Percentiles rank a stretch among this genome's conserved stretches.
These are phyloP conservation scores for Candida maesae DNA, from an alignment of 805 yeast species.

Conservation along the genomic window DNA sequence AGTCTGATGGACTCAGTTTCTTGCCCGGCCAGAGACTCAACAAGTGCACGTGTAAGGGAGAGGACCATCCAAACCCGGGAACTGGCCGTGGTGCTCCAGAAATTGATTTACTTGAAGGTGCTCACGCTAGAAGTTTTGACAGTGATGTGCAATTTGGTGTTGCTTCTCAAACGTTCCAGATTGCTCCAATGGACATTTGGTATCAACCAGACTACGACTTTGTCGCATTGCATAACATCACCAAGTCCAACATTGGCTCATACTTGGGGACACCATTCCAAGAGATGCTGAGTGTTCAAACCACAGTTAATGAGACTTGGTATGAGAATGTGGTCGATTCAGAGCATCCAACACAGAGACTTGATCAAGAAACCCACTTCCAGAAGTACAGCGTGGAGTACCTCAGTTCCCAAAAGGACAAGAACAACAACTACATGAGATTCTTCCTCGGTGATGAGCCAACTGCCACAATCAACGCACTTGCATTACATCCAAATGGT, in stretches of 20 bases:
- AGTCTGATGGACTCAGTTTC: constrained; percentile 44
- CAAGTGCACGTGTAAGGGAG: constrained; percentile 42
- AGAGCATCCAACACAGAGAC: constrained; percentile 1
- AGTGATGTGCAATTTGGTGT: constrained; percentile 34
- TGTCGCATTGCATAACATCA: constrained; percentile 37
- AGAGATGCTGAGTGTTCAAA: constrained; percentile 44
- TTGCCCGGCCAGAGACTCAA: constrained; percentile 44
- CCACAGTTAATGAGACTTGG: constrained; percentile 44
- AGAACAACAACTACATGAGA: constrained; percentile 27
- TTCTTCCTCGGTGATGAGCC: constrained; percentile 45
- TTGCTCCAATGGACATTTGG: constrained; percentile 53
- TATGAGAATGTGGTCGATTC: constrained; percentile 35
- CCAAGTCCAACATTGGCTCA: constrained; percentile 41
- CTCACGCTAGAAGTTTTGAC: constrained; percentile 29
- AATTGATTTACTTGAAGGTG: constrained; percentile 48
- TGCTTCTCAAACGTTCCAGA: constrained; percentile 47
- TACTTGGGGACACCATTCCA: constrained; percentile 50
- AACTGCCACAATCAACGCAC: constrained; percentile 40
- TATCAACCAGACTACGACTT: constrained; percentile 47
- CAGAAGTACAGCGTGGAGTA: constrained; percentile 45
- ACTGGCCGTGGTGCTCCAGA: constrained; percentile 49
- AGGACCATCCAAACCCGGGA: constrained; percentile 46
- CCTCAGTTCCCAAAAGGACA: constrained; percentile 32
- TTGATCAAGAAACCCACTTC: constrained; percentile 23
- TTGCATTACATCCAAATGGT: constrained; percentile 46